phyloP scores from a whole-genome alignment of 1,284 basidiomycete species.

The Microstroma glucosiphilum region DNA sequence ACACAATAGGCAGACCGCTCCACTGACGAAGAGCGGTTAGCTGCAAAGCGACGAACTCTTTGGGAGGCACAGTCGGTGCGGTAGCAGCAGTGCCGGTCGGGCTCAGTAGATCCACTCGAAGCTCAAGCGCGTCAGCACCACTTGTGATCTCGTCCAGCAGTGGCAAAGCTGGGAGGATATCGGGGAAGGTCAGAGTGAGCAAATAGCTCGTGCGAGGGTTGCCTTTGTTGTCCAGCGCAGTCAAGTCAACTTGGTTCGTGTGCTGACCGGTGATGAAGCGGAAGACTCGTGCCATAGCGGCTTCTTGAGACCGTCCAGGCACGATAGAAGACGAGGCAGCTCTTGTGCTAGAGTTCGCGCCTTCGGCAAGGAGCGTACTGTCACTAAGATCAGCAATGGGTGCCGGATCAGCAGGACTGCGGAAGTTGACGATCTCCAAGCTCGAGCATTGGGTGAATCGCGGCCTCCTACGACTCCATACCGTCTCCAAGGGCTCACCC shows the following conservation, averaged over 20 bases:
- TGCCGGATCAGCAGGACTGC: constrained; percentile 22
- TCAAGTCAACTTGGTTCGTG: constrained; percentile 62
- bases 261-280: constrained; percentile 71
- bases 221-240: constrained; percentile 47
- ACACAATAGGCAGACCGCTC: constrained; percentile 79
- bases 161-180: constrained; percentile 66
- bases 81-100: constrained; percentile 53
- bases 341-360: constrained; percentile 26
- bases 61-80: constrained; percentile 62
- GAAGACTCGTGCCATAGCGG: constrained; percentile 66
- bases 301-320: constrained; percentile 18
- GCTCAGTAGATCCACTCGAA: constrained; percentile 83
- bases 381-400: neutral
- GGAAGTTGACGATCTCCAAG: constrained; percentile 75
- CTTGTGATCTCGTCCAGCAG: constrained; percentile 67
- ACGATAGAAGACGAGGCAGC: constrained; percentile 30
- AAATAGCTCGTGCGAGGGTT: constrained; percentile 64
- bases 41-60: constrained; percentile 72
- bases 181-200: constrained; percentile 84
- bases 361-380: neutral
- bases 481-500: constrained; percentile 70
- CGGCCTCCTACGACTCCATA: constrained; percentile 73
- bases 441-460: constrained; percentile 82
- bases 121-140: constrained; percentile 87
- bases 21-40: constrained; percentile 71